These are phyloP conservation scores for Huntiella decipiens DNA, from an alignment of 2,329 filamentous ascomycete species.

Conservation along the genomic window DNA sequence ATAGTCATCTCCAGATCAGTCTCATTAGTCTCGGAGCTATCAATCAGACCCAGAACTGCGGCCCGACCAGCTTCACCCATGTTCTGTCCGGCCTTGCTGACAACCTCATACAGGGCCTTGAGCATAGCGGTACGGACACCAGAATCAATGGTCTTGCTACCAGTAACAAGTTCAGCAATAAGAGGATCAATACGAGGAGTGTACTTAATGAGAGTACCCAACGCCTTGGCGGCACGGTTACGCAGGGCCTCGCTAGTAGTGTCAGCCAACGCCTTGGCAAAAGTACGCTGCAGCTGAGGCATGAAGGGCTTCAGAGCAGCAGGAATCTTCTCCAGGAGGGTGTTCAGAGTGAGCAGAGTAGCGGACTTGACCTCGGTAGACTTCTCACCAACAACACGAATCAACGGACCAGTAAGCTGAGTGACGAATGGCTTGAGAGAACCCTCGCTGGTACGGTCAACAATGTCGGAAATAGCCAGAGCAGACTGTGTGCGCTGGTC, in stretches of 20 bases:
- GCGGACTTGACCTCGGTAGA: slow-evolving; percentile 93
- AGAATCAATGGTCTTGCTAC: slow-evolving; percentile 67
- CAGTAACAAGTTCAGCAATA: slow-evolving; percentile 81
- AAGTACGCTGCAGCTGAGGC: slow-evolving; percentile 88
- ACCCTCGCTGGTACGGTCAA: slow-evolving; percentile 76
- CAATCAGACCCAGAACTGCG: slow-evolving; percentile 76
- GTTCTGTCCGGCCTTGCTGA: slow-evolving; percentile 81
- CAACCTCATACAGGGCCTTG: slow-evolving; percentile 87
- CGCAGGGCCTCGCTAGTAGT: slow-evolving; percentile 76
- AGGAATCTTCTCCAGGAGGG: slow-evolving; percentile 89
- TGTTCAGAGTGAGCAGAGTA: slow-evolving; percentile 85
- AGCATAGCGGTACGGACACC: slow-evolving; percentile 93
- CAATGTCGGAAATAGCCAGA: slow-evolving; percentile 83
- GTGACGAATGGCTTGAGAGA: slow-evolving; percentile 89
- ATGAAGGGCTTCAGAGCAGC: slow-evolving; percentile 90
- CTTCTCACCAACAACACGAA: slow-evolving; percentile 90
- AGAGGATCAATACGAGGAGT: slow-evolving; percentile 90
- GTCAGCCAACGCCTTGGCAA: slow-evolving; percentile 89
- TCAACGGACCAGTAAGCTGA: slow-evolving; percentile 90
- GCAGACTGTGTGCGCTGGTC: slow-evolving; percentile 87
- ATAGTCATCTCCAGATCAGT: slow-evolving; percentile 62
- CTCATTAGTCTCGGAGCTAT: slow-evolving; percentile 54
- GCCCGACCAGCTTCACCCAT: slow-evolving; percentile 84
- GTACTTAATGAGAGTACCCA: slow-evolving; percentile 88
- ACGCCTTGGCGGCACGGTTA: slow-evolving; percentile 73